Evolutionary conservation across 176 grass and related monocot genomes (phyloP), one percentile per base, ranked within the genome.

Genomic region (Bonia amplexicaulis): DNA sequence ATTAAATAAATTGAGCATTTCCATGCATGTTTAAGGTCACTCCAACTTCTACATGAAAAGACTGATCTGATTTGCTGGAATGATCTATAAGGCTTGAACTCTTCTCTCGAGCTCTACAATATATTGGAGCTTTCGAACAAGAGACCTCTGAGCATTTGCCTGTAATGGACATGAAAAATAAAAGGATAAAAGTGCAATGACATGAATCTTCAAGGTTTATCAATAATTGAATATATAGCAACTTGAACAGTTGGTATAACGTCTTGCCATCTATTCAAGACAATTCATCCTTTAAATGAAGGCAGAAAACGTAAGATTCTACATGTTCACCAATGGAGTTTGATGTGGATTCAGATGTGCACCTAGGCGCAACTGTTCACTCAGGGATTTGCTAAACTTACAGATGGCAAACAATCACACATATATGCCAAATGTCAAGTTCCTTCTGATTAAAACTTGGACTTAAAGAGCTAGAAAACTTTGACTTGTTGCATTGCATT

Each of bases 51-150:
- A 23, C 5, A 80, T 53, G 13, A 69, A 66, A 54, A 14, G 3
- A 83, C 9, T n/a, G 22, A 51, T 26, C 20, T 40, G 25, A 33
- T 42, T 87, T 9, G 17, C 78, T 75, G 62, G 8, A 66, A 26
- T 42, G 76, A 77, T 93, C 91, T 98, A 87, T 61, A 98, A 88
- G 52, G 85, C 49, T 79, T 98, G 96, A 71, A 95, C 93, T 78
- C 87, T 95, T 88, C 91, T 92, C 85, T 98, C 95, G 0, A 97
- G 90, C 76, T 97, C 95, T 9, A 90, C 90, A 85, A 97, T 97
- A 70, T 97, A 97, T 37, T 95, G 93, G 26, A 98, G 93, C 73
- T 98, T 98, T n/a, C 93, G 69, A 62, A 98, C 93, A 19, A 91
- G 90, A 54, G 95, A 97, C 58, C 92, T 87, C 29, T 94, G 90